phyloP scores from a whole-genome alignment of 2,329 filamentous ascomycete genomes.

The Aureobasidium vineae region DNA sequence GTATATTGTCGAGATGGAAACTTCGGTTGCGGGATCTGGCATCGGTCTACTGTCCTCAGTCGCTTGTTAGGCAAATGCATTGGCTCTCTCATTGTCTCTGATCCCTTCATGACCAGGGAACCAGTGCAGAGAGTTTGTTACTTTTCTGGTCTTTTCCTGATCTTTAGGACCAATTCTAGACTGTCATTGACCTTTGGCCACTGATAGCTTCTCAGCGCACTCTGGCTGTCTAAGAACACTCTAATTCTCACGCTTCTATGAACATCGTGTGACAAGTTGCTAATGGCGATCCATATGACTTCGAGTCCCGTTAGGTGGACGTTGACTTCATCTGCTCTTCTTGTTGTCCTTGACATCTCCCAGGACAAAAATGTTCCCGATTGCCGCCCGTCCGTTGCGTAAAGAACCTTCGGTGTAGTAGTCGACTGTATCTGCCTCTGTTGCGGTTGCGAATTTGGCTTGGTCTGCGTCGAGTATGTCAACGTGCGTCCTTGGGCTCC shows the following conservation, averaged over 20 bases:
- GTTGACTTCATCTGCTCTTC: background rate
- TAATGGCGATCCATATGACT: conserved; percentile 12
- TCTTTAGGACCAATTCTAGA: background rate
- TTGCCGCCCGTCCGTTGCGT: background rate
- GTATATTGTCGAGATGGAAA: background rate
- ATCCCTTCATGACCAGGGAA: background rate
- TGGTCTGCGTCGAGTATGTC: background rate
- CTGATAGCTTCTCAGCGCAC: background rate
- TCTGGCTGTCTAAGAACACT: background rate
- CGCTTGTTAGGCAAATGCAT: background rate
- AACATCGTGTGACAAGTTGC: background rate
- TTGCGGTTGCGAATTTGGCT: background rate
- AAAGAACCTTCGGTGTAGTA: background rate
- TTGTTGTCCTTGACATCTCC: background rate
- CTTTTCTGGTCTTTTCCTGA: background rate
- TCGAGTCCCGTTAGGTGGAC: background rate
- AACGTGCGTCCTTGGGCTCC: conserved; percentile 4
- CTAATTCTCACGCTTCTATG: background rate
- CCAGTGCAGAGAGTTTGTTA: background rate
- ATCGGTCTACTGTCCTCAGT: background rate
- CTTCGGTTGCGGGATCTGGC: background rate
- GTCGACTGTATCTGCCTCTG: background rate
- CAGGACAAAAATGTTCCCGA: conserved; percentile 7
- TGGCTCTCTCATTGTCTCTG: conserved; percentile 10
- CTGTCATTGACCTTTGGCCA: background rate